Evolutionary conservation across 805 yeast species (phyloP).

Genomic region (Debaryomyces maramus): DNA sequence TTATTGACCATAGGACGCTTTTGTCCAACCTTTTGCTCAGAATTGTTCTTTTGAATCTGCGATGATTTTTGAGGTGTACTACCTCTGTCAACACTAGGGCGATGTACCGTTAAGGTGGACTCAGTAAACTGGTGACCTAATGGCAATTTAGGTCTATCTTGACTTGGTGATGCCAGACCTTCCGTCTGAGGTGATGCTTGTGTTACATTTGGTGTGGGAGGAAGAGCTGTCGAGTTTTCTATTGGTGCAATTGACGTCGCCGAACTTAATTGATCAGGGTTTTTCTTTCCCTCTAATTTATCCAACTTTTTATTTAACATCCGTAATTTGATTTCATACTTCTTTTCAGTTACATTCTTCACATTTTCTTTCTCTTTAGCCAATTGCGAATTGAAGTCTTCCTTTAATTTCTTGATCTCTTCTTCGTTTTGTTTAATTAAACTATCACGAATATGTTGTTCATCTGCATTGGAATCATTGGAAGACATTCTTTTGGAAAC

Average conservation of each 20-base stretch:
- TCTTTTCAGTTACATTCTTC: constrained; percentile 52
- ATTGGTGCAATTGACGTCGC: constrained; percentile 5
- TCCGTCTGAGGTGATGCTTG: not conserved
- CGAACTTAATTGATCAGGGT: constrained; percentile 9
- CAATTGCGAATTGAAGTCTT: constrained; percentile 19
- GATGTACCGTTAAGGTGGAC: constrained; percentile 31
- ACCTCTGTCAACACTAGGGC: constrained; percentile 22
- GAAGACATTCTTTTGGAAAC: constrained; percentile 1
- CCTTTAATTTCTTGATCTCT: constrained; percentile 20
- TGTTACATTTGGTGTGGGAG: not conserved
- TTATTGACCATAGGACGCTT: constrained; percentile 17
- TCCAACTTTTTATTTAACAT: constrained; percentile 57
- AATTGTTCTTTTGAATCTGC: constrained; percentile 1
- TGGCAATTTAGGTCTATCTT: constrained; percentile 8
- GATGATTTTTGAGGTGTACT: constrained; percentile 7
- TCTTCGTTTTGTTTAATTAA: constrained; percentile 16
- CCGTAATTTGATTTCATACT: constrained; percentile 57
- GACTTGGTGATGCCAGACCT: not conserved
- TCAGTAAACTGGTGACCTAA: constrained; percentile 26
- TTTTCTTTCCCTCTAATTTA: constrained; percentile 43
- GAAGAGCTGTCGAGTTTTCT: constrained; percentile 1
- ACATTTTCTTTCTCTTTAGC: constrained; percentile 38
- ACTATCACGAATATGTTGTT: constrained; percentile 8
- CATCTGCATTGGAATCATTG: constrained; percentile 7
- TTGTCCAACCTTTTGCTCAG: constrained; percentile 4